Base-by-base conservation (phyloP, 768 basidiomycete genomes). In the Melanogaster broomeanus region DNA sequence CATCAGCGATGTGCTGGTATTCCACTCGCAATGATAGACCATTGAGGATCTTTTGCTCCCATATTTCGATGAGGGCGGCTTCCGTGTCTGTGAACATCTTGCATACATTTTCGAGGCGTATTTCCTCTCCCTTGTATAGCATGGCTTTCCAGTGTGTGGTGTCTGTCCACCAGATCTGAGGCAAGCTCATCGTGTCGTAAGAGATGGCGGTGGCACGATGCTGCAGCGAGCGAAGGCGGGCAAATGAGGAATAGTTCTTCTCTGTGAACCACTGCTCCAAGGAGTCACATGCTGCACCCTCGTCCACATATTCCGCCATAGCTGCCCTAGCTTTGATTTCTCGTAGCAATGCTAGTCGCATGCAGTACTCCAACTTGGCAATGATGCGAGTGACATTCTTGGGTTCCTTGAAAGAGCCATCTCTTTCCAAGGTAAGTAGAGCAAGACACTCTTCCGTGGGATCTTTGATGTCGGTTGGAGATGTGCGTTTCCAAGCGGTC, bases 381-480 rank as follows among this genome's bases (percentile, higher is more conserved):
- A 45, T 62, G 15, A 45, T 52, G 0, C 0, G 10, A 10, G 51
- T 64, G 50, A 42, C 31, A 3, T 31, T 19, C 19, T 40, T 41
- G 7, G 28, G 35, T n/a, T 51, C 33, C 10, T 66, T 69, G 13
- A 66, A 62, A 8, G 58, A 54, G 0, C 63, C 52, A n/a, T 41
- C 39, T 0, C n/a, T n/a, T n/a, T n/a, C n/a, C n/a, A n/a, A n/a
- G n/a, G n/a, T n/a, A n/a, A n/a, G n/a, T n/a, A n/a, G n/a, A n/a
- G n/a, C n/a, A n/a, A n/a, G n/a, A n/a, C n/a, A n/a, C n/a, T n/a
- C n/a, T n/a, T n/a, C n/a, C n/a, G n/a, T n/a, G n/a, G n/a, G n/a
- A n/a, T n/a, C n/a, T n/a, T n/a, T n/a, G n/a, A n/a, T n/a, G n/a
- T n/a, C n/a, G n/a, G n/a, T n/a, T n/a, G n/a, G n/a, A n/a, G n/a